A percentile compares a stretch with the other conserved stretches of the same genome.
Conservation (phyloP, 1,284 basidiomycete species). For the Cystobasidium sp. region DNA sequence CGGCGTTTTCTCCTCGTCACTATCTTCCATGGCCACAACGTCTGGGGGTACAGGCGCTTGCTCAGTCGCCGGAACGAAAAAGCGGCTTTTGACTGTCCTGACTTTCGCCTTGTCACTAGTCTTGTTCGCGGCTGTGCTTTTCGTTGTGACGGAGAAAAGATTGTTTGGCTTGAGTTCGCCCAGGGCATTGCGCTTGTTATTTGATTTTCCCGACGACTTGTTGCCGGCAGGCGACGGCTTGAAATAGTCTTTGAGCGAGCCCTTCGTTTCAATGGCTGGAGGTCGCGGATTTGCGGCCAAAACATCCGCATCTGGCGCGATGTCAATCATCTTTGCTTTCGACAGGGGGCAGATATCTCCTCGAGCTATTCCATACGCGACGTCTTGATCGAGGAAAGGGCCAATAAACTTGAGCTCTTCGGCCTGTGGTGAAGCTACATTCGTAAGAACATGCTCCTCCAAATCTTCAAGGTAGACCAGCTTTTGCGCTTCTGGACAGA, state of each 20-base stretch:
- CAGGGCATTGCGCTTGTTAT: constrained; percentile 1
- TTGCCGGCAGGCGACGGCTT: neutral
- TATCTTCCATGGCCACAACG: constrained; percentile 6
- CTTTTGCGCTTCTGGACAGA: constrained; percentile 69
- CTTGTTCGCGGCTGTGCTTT: neutral
- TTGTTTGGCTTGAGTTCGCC: constrained; percentile 18
- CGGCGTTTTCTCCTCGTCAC: neutral
- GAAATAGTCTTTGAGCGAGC: constrained; percentile 36
- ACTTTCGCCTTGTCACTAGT: neutral
- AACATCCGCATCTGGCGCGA: constrained; percentile 72
- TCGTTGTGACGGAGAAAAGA: neutral
- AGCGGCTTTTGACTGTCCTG: constrained; percentile 17
- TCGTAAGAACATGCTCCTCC: constrained; percentile 50
- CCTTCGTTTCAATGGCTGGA: neutral
- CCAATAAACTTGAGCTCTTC: constrained; percentile 43
- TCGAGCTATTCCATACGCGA: constrained; percentile 66
- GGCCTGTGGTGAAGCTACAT: neutral
- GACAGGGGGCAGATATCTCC: constrained; percentile 81
- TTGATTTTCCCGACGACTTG: neutral
- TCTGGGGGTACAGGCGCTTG: neutral
- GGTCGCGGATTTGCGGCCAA: constrained; percentile 4
- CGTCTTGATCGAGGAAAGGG: constrained; percentile 59
- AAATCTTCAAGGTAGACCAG: constrained; percentile 73
- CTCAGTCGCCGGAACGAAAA: constrained; percentile 14
- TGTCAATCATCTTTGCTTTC: constrained; percentile 73